A percentile compares a stretch with the other conserved stretches of the same genome.
phyloP scores from a whole-genome alignment of 140 eudicot genomes.

The Anethum foeniculum region DNA sequence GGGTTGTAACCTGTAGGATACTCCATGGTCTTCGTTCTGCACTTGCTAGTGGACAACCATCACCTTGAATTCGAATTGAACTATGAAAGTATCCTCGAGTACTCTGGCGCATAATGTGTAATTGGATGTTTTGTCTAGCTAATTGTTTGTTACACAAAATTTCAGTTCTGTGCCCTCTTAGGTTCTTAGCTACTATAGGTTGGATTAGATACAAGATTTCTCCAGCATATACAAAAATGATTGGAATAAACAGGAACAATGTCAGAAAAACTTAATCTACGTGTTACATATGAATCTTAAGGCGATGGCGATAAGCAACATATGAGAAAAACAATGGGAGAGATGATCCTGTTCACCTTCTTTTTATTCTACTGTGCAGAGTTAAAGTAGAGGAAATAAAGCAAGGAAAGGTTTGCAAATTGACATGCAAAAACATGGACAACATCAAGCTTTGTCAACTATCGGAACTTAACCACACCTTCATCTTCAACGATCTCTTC shows the following conservation, averaged over 20 bases:
- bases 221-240: neutral
- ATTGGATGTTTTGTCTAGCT: neutral
- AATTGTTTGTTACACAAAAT: neutral
- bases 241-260: neutral
- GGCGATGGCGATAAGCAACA: neutral
- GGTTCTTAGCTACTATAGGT: neutral
- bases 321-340: no score
- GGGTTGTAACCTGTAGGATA: neutral
- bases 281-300: neutral
- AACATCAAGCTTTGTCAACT: constrained; percentile 1
- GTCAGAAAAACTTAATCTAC: neutral
- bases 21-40: neutral
- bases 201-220: neutral
- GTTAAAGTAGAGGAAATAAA: neutral
- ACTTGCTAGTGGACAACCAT: neutral
- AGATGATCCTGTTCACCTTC: neutral
- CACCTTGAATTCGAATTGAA: neutral
- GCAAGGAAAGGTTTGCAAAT: neutral
- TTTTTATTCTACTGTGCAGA: neutral
- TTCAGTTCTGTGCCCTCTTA: neutral
- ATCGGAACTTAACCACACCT: neutral
- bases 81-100: neutral
- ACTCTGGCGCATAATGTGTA: neutral
- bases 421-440: constrained; percentile 1
- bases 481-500: neutral